These are phyloP conservation scores for Paraglomus occultum DNA, from an alignment of 192 early-diverging fungal species.

Conservation along the genomic window DNA sequence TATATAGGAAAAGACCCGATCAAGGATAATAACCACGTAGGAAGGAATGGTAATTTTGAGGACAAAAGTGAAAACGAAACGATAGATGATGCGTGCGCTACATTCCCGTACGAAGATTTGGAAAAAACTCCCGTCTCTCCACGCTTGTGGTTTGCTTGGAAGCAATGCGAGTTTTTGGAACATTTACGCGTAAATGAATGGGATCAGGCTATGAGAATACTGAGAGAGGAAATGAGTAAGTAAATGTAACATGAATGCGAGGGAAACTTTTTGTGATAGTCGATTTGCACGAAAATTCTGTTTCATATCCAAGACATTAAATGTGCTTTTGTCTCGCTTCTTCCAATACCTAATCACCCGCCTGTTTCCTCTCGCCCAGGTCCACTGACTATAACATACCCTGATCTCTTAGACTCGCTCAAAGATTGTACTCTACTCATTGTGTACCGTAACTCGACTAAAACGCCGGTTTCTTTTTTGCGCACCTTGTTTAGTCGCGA, in stretches of 20 bases:
- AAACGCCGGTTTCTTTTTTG: background rate
- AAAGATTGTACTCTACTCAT: slow-evolving; percentile 3
- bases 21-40: background rate
- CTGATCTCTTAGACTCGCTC: slow-evolving; percentile 6
- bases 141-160: slow-evolving; percentile 4
- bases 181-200: background rate
- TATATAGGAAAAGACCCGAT: too few relatives aligned
- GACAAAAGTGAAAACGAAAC: background rate
- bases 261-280: too few relatives aligned
- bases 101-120: too few relatives aligned
- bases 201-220: background rate
- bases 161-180: slow-evolving; percentile 15
- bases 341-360: too few relatives aligned
- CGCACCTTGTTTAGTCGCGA: background rate
- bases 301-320: too few relatives aligned
- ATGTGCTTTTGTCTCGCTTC: too few relatives aligned
- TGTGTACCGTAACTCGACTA: background rate
- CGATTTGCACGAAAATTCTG: too few relatives aligned
- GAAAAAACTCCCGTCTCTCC: slow-evolving; percentile 2
- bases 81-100: too few relatives aligned
- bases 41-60: background rate
- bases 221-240: too few relatives aligned
- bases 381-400: background rate
- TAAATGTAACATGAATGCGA: too few relatives aligned
- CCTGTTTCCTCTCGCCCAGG: too few relatives aligned